These are phyloP conservation scores for Ophiostoma novo-ulmi DNA, from an alignment of 2,329 filamentous ascomycete species.

Conservation along the genomic window DNA sequence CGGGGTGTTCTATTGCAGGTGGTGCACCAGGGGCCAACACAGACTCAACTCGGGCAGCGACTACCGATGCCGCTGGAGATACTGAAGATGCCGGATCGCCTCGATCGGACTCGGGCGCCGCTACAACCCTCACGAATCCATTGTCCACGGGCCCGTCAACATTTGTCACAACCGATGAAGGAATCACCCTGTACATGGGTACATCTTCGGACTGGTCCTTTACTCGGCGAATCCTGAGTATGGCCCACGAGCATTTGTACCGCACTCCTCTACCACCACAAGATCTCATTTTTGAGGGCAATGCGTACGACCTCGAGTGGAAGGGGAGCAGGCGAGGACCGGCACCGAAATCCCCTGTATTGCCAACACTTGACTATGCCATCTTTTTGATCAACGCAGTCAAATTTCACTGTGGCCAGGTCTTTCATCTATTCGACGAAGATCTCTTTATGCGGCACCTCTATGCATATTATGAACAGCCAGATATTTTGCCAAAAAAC, in stretches of 20 bases:
- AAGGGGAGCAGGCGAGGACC: neutral
- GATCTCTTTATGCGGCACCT: conserved; percentile 6
- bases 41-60: neutral
- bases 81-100: neutral
- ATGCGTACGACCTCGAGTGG: conserved; percentile 15
- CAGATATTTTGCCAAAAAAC: neutral
- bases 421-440: conserved; percentile 17
- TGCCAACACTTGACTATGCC: conserved; percentile 14
- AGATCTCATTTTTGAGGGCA: neutral
- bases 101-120: neutral
- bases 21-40: neutral
- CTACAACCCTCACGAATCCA: neutral
- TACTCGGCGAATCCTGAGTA: neutral
- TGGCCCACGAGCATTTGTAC: conserved; percentile 8
- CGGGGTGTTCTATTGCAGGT: neutral
- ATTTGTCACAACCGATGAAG: neutral
- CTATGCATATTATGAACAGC: conserved; percentile 4
- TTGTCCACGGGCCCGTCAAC: neutral
- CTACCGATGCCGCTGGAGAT: neutral
- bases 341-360: neutral
- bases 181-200: conserved; percentile 12
- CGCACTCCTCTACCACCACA: neutral
- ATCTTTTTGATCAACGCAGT: conserved; percentile 16
- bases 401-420: conserved; percentile 16
- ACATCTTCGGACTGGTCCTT: conserved; percentile 17